These are phyloP conservation scores for Gynostemma pentaphyllum DNA, from an alignment of 306 rosid genomes.

Conservation along the genomic window DNA sequence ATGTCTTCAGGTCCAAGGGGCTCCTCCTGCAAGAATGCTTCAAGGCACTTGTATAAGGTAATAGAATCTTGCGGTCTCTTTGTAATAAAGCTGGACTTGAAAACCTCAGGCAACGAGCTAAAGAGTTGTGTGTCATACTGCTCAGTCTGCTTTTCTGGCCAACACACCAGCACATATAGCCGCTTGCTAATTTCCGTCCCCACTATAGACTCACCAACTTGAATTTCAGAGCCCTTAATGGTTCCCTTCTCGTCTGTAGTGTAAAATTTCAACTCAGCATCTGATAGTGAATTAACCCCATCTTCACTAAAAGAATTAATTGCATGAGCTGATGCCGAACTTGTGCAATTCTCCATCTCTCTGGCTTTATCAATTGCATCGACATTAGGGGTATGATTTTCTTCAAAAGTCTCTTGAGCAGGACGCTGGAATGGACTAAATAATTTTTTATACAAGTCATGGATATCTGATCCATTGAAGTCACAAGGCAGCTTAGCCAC, in stretches of 20 bases:
- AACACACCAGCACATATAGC: constrained; percentile 61
- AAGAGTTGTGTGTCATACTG: constrained; percentile 44
- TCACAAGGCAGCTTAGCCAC: constrained; percentile 7
- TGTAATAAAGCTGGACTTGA: constrained; percentile 50
- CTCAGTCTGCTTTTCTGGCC: constrained; percentile 58
- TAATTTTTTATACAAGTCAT: constrained; percentile 45
- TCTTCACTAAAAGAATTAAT: constrained; percentile 17
- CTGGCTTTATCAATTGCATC: constrained; percentile 29
- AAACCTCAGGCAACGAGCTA: constrained; percentile 79
- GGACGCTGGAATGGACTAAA: constrained; percentile 46
- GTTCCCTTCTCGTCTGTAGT: constrained; percentile 67
- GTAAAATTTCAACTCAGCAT: constrained; percentile 53
- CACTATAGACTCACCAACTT: constrained; percentile 38
- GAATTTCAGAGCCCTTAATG: constrained; percentile 39
- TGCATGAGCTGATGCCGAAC: constrained; percentile 22
- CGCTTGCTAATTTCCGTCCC: constrained; percentile 30
- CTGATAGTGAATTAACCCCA: constrained; percentile 29
- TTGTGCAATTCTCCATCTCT: constrained; percentile 21
- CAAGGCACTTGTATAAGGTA: constrained; percentile 89
- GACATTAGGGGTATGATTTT: constrained; percentile 24
- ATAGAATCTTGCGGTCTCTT: constrained; percentile 77
- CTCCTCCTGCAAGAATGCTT: constrained; percentile 94
- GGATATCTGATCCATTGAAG: constrained; percentile 52
- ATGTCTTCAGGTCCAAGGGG: constrained; percentile 99
- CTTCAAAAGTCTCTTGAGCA: constrained; percentile 28